Base-by-base conservation (phyloP, 2,329 filamentous ascomycete species). In the Colletotrichum incanum region DNA sequence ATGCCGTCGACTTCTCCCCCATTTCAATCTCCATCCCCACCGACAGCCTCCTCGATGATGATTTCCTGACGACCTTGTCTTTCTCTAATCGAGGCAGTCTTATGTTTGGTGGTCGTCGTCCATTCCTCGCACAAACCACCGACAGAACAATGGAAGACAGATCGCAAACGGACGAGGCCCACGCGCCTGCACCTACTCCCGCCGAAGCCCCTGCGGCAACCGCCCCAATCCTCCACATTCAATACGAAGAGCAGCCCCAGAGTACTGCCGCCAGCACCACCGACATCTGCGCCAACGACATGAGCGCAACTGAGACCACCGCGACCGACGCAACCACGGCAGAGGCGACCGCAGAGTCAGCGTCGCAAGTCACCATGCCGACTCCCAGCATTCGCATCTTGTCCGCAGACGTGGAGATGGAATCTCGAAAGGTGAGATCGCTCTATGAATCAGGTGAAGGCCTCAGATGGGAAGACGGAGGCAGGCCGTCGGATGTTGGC, bases 351-450 rank as follows among this genome's bases (percentile, higher is more conserved):
- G 65, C 73, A 26, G 72, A 74, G 28, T 59, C 64, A 31, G 66
- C 52, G 14, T 73, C 64, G 18, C 71, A 72, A 64, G 34, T 56
- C 54, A 47, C 63, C 12, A 72, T 71, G 67, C 39, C 80, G 41
- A 75, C 82, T 66, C 86, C 87, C 74, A 85, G 84, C 79, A 87
- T 89, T 76, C 85, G 84, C 75, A 80, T 90, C 78, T 82, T 89
- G 79, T 84, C 87, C 76, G 82, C 84, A 79, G 88, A 90, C 76
- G 81, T 87, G 77, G 88, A 90, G 84, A 87, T 87, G 83, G 89
- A 91, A 84, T 91, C 89, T 84, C 87, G 88, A 88, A 90, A 90
- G 86, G 89, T 91, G 86, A 90, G 89, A 86, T 90, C 88, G 82
- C 88, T 91, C 83, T 91, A 91, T 86, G 86, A 87, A 84, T 84